Base-by-base conservation (phyloP, 1,284 basidiomycete genomes). In the Malassezia vespertilionis region DNA sequence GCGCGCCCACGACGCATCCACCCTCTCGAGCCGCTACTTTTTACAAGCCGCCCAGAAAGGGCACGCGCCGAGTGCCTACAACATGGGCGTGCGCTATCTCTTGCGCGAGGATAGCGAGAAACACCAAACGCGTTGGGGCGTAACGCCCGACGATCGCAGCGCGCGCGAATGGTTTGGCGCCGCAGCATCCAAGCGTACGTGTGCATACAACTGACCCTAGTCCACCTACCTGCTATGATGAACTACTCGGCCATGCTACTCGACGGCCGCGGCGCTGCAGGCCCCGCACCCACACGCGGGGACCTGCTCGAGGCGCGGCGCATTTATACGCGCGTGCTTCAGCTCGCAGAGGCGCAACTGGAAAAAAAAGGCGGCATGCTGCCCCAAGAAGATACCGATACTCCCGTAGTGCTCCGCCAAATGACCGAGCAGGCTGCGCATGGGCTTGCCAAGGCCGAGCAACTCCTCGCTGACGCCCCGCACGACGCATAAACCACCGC, bases 1-100 rank as follows among this genome's bases (percentile, higher is more conserved):
- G 31, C 50, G 2, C 46, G 55, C 21, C 48, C 53, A 17, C 52
- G 50, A 5, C 53, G 50, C 33, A 14, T 21, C 15, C 22, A 20
- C n/a, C 4, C 39, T 40, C 7, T 30, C 39, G 15, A 40, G 32
- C 47, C 56, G 42, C 23, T 54, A 59, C 14, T 62, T 64, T 49
- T 46, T 60, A 24, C 52, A 49, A 3, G 62, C 62, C 1, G 60
- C 62, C 1, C 56, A 60, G 22, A 49, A 54, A 23, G 62, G 62
- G 5, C 60, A 64, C 36, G 56, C 54, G n/a, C 56, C 61, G 21
- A 57, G 56, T 47, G 54, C 57, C 44, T 61, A 62, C 37, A 61
- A 64, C 22, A 55, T 64, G 5, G 62, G 62, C 24, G 40, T 56
- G 11, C 52, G 57, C 40, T 61, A 61, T 43, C 58, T 64, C 20